Base-by-base conservation (phyloP, 306 rosid species). In the Inga laurina region DNA sequence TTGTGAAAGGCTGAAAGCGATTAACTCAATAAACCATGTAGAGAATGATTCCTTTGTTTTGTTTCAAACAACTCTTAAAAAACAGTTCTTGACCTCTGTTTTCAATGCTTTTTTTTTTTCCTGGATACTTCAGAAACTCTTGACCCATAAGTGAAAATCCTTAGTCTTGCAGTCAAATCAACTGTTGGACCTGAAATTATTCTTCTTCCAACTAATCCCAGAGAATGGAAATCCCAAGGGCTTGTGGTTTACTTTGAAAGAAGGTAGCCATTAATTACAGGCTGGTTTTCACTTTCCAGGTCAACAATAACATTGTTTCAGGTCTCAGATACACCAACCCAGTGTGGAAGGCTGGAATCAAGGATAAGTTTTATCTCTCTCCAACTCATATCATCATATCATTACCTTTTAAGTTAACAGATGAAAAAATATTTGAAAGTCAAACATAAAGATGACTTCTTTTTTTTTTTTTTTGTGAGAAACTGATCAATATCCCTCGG, bases 261-360 rank as follows among this genome's bases (percentile, higher is more conserved):
- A 96, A 89, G 99, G 97, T 57, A 94, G 98, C 93, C 92, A 82
- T 70, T 39, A 39, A 39, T 39, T 94, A 94, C 87, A 91, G 90
- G 64, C 86, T 96, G 32, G 49, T 82, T 76, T 96, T 96, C 91
- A 87, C 94, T 72, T 92, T 96, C 80, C 87, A 89, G 85, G 99
- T 96, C 79, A 74, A 75, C 86, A 86, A 92, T 39, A 96, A 96
- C 94, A 94, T 96, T 30, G 98, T 96, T 85, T 91, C 97, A 16
- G 99, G 99, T 75, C 95, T 96, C 92, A 94, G 85, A 82, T 94
- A 96, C 92, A 90, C 92, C 44, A 92, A 92, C 86, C 88, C 97
- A 10, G 97, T 96, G 82, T 93, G 94, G 97, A 93, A 93, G 89
- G 92, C 98, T 84, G 94, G 92, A 14, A 82, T 93, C 76, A 96